Evolutionary conservation across 352 stramenopile genomes (phyloP).

Genomic region (Phytophthora tentaculata): DNA sequence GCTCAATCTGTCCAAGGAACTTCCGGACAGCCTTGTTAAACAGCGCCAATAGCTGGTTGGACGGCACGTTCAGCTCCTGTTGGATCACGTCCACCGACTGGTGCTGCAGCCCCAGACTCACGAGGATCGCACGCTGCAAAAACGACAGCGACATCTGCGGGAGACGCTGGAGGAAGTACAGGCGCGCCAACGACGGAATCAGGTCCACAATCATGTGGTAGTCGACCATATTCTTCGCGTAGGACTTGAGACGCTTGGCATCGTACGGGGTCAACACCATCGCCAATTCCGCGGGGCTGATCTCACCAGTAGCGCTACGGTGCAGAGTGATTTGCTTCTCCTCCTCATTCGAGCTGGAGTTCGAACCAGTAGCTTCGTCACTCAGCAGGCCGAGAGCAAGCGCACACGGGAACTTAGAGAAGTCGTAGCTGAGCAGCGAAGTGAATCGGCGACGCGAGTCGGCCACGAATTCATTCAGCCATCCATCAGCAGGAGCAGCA

Average conservation of each 20-base stretch:
- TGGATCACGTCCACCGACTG: slow-evolving; percentile 95
- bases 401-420: slow-evolving; percentile 91
- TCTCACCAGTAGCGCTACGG: slow-evolving; percentile 78
- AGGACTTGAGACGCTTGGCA: slow-evolving; percentile 97
- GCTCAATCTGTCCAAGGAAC: slow-evolving; percentile 83
- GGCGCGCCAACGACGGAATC: slow-evolving; percentile 92
- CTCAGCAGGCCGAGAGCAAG: slow-evolving; percentile 93
- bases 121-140: slow-evolving; percentile 96
- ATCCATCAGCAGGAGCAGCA: slow-evolving; percentile 84
- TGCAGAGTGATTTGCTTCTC: slow-evolving; percentile 44
- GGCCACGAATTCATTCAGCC: slow-evolving; percentile 94
- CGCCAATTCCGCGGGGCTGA: slow-evolving; percentile 86
- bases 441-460: slow-evolving; percentile 96
- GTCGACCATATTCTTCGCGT: slow-evolving; percentile 98
- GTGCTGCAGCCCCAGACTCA: slow-evolving; percentile 94
- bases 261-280: slow-evolving; percentile 97
- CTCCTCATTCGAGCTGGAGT: slow-evolving; percentile 13
- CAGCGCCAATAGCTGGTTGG: slow-evolving; percentile 96
- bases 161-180: slow-evolving; percentile 97
- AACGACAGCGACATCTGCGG: slow-evolving; percentile 94
- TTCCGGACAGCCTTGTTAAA: slow-evolving; percentile 98
- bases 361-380: slow-evolving; percentile 44
- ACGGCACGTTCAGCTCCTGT: slow-evolving; percentile 93
- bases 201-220: slow-evolving; percentile 99
- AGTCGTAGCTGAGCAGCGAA: slow-evolving; percentile 93